These are phyloP conservation scores for Boletus bicolor DNA, from an alignment of 768 basidiomycete genomes.

Conservation along the genomic window DNA sequence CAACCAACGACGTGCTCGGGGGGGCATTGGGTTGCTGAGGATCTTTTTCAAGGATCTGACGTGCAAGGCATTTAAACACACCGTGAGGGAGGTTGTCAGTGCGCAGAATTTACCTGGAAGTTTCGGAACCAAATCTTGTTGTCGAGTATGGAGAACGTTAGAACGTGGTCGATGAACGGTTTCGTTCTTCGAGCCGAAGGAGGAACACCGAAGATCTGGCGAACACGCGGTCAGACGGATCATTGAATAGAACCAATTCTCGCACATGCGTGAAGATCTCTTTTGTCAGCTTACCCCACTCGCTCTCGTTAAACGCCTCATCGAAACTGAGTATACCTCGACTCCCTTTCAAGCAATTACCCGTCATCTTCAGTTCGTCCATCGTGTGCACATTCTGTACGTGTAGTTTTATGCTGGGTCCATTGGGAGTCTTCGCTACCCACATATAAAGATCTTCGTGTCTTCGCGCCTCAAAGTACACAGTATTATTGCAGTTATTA, in stretches of 20 bases:
- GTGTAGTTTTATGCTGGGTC: slow-evolving; percentile 95
- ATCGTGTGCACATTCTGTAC: slow-evolving; percentile 99
- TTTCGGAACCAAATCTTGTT: slow-evolving; percentile 99
- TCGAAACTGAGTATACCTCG: slow-evolving; percentile 92
- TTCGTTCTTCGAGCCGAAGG: slow-evolving; percentile 87
- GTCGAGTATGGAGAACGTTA: slow-evolving; percentile 95
- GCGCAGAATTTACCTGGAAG: slow-evolving; percentile 69
- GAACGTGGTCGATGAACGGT: slow-evolving; percentile 96
- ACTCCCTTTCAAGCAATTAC: slow-evolving; percentile 96
- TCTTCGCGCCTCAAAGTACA: slow-evolving; percentile 95
- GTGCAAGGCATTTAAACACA: background rate
- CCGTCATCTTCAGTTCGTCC: slow-evolving; percentile 99
- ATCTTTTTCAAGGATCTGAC: slow-evolving; percentile 92
- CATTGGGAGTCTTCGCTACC: slow-evolving; percentile 96
- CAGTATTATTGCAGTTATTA: slow-evolving; percentile 94
- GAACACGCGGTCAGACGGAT: slow-evolving; percentile 1
- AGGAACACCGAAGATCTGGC: slow-evolving; percentile 92
- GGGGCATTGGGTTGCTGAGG: slow-evolving; percentile 84
- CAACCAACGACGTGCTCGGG: slow-evolving; percentile 82
- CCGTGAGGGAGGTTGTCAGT: background rate
- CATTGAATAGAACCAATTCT: slow-evolving; percentile 6
- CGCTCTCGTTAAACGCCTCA: slow-evolving; percentile 81
- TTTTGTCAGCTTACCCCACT: slow-evolving; percentile 83
- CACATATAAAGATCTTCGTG: slow-evolving; percentile 97
- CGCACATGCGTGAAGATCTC: slow-evolving; percentile 92